A percentile compares a stretch with the other conserved stretches of the same genome.
Evolutionary conservation across 2,329 filamentous ascomycete genomes (phyloP).

Genomic region (Xenosphaeropsis pyriputrescens): DNA sequence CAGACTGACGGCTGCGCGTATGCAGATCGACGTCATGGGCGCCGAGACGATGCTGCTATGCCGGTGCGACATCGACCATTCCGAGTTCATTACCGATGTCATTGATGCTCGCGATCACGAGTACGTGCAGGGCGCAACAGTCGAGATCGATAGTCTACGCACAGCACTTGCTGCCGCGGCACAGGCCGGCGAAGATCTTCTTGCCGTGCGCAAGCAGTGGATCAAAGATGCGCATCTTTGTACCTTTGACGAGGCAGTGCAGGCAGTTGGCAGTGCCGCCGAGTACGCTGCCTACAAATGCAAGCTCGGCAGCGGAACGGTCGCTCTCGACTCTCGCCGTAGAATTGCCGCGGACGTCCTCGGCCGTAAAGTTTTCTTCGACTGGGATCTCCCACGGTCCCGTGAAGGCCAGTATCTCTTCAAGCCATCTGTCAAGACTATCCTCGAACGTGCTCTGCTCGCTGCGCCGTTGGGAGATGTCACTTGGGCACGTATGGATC

Average conservation of each 20-base stretch:
- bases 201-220: slow-evolving; percentile 17
- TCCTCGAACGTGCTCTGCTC: slow-evolving; percentile 18
- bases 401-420: slow-evolving; percentile 21
- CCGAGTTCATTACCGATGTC: slow-evolving; percentile 23
- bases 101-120: slow-evolving; percentile 23
- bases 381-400: slow-evolving; percentile 22
- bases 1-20: slow-evolving; percentile 20
- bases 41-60: slow-evolving; percentile 22
- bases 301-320: slow-evolving; percentile 2
- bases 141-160: slow-evolving; percentile 14
- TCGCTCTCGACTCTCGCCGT: slow-evolving; percentile 4
- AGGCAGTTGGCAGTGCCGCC: slow-evolving; percentile 10
- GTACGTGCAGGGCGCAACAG: slow-evolving; percentile 23
- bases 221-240: slow-evolving; percentile 15
- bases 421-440: slow-evolving; percentile 16
- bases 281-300: slow-evolving; percentile 15
- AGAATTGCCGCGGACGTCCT: slow-evolving; percentile 11
- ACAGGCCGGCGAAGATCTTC: slow-evolving; percentile 9
- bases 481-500: slow-evolving; percentile 21
- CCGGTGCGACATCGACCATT: slow-evolving; percentile 22
- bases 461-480: slow-evolving; percentile 22
- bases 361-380: slow-evolving; percentile 14
- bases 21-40: slow-evolving; percentile 25
- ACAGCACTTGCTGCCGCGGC: slow-evolving; percentile 13
- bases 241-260: slow-evolving; percentile 22